Base-by-base conservation (phyloP, 805 yeast species). In the Lachancea waltii region DNA sequence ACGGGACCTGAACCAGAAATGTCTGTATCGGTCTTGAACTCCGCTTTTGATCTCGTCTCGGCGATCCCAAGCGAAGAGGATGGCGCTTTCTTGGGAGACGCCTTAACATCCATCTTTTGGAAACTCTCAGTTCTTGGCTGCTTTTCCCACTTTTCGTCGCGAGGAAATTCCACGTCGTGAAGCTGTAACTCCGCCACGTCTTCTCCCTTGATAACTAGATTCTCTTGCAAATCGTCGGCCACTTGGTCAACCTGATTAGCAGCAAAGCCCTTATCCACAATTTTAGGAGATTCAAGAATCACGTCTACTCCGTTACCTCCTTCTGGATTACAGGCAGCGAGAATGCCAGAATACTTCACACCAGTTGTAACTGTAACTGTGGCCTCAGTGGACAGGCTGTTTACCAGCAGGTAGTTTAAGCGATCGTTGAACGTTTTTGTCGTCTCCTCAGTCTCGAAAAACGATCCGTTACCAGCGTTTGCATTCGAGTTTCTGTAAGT, bases 11-110 rank as follows among this genome's bases (percentile, higher is more conserved):
- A 47, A 5, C 77, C 73, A 4, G 90, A 77, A 37, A 92, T 90
- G 56, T 85, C 97, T 2, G 79, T 64, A 60, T 90, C 98, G 1
- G 96, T 92, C 57, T 75, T 78, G 67, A 90, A 90, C 20, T 47
- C 36, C 24, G 48, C 48, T 14, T 42, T 41, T 4, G 14, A 15
- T 30, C 30, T 19, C 5, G 25, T 18, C 35, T 23, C 31, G 19
- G 36, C 7, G 22, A 15, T n/a, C n/a, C n/a, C n/a, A n/a, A n/a
- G n/a, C n/a, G n/a, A n/a, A n/a, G n/a, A n/a, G n/a, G n/a, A n/a
- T n/a, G n/a, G n/a, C n/a, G n/a, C n/a, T n/a, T n/a, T n/a, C n/a
- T n/a, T n/a, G n/a, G n/a, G n/a, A n/a, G n/a, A n/a, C 3, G 22
- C 35, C 17, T 24, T 40, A 35, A 16, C 21, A 7, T 17, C 33